Percentiles rank a stretch among this genome's conserved stretches.
These are phyloP conservation scores for Termitomyces sp. DNA, from an alignment of 768 basidiomycete species.

Conservation along the genomic window DNA sequence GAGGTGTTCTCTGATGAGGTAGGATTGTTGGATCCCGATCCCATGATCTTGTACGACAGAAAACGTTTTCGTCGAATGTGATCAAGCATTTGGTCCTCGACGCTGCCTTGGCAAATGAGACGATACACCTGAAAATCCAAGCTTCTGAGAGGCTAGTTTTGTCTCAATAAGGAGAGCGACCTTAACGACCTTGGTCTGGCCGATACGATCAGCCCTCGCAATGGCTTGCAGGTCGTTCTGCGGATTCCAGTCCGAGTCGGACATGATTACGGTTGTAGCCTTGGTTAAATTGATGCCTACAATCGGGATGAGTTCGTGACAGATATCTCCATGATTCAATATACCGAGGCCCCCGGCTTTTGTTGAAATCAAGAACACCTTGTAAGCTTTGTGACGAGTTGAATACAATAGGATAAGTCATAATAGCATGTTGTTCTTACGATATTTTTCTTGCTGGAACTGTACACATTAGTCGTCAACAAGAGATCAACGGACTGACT, in stretches of 20 bases:
- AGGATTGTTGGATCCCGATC: conserved; percentile 31
- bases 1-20: conserved; percentile 18
- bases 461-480: conserved; percentile 13
- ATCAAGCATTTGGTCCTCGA: conserved; percentile 74
- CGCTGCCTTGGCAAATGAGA: conserved; percentile 61
- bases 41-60: conserved; percentile 59
- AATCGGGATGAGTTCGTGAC: conserved; percentile 12
- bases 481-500: conserved; percentile 21
- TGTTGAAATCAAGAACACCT: conserved; percentile 68
- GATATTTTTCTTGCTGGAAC: conserved; percentile 56
- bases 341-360: conserved; percentile 66
- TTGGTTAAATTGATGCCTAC: conserved; percentile 78
- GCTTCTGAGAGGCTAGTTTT: neutral
- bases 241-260: conserved; percentile 66
- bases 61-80: conserved; percentile 68
- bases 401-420: conserved; percentile 1
- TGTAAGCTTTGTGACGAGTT: conserved; percentile 34
- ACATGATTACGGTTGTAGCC: conserved; percentile 77
- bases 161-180: conserved; percentile 19
- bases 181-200: conserved; percentile 68
- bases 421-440: conserved; percentile 25
- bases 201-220: conserved; percentile 78
- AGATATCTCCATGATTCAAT: conserved; percentile 15
- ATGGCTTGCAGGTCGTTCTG: conserved; percentile 85
- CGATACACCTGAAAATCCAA: conserved; percentile 50